Conservation (phyloP, 371 early-diverging fungal species). For the Mortierella sp. region DNA sequence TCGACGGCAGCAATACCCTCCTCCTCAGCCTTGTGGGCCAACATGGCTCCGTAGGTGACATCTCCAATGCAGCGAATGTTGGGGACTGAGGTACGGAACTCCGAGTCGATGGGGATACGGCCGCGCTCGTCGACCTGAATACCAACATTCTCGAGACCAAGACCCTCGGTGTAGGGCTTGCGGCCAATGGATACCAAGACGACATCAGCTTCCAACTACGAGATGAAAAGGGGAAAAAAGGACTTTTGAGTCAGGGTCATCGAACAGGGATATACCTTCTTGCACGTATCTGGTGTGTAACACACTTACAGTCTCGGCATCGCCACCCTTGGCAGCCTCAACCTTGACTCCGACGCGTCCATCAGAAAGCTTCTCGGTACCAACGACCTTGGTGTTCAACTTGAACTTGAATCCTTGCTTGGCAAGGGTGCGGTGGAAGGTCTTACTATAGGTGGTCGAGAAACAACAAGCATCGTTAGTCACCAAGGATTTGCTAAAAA, state of each 20-base stretch:
- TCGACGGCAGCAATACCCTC: conserved; percentile 98
- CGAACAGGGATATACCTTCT: too few species aligned
- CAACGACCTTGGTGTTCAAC: conserved; percentile 94
- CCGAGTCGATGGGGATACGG: conserved; percentile 86
- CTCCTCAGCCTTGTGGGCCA: conserved; percentile 99
- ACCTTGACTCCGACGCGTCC: conserved; percentile 91
- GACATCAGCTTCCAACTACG: conserved; percentile 89
- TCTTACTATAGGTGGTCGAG: conserved; percentile 66
- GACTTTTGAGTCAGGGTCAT: background rate
- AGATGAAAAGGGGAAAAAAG: background rate
- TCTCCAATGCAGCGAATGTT: conserved; percentile 97
- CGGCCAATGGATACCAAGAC: conserved; percentile 96
- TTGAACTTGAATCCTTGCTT: conserved; percentile 99
- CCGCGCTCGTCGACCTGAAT: conserved; percentile 91
- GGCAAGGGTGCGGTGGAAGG: conserved; percentile 88
- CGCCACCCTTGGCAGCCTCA: conserved; percentile 89
- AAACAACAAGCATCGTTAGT: too few species aligned
- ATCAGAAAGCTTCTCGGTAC: conserved; percentile 81
- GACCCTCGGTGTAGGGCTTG: conserved; percentile 92
- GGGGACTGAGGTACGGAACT: conserved; percentile 91
- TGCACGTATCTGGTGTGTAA: too few species aligned
- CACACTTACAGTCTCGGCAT: conserved; percentile 72
- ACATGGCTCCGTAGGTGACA: conserved; percentile 96
- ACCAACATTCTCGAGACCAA: conserved; percentile 92
- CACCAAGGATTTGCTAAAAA: background rate